Conservation (phyloP, 2,329 filamentous ascomycete genomes). For the Colletotrichum tofieldiae region DNA sequence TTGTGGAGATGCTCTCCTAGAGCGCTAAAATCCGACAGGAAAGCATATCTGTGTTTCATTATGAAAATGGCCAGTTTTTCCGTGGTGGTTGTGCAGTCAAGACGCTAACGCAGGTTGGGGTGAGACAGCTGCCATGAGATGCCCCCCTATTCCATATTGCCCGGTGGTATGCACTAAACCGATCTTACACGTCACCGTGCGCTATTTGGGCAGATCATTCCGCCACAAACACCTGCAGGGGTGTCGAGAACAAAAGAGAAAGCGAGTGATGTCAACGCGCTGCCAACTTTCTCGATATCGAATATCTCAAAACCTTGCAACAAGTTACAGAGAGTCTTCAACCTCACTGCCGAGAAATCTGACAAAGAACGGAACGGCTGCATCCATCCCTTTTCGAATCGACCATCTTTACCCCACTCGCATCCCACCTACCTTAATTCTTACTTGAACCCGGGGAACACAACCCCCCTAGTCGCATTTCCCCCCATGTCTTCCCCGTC, state of each 20-base stretch:
- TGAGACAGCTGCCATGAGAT: background rate
- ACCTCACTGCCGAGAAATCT: background rate
- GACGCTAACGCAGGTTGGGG: background rate
- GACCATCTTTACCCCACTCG: background rate
- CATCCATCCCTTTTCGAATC: background rate
- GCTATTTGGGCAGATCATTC: slow-evolving; percentile 13
- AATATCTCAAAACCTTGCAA: background rate
- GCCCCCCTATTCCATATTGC: background rate
- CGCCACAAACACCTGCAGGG: slow-evolving; percentile 13
- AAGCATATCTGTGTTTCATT: background rate
- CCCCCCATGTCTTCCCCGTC: slow-evolving; percentile 25
- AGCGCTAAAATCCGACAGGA: background rate
- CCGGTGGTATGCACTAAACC: background rate
- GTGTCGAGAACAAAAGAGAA: background rate
- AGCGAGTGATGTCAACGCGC: slow-evolving; percentile 35
- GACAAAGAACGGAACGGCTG: slow-evolving; percentile 2
- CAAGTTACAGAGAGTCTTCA: background rate
- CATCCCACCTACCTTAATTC: background rate
- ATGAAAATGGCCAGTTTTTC: too few species aligned
- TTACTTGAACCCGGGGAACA: background rate
- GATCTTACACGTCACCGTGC: slow-evolving; percentile 6
- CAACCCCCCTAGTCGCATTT: background rate
- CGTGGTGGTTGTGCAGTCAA: background rate
- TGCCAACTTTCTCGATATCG: slow-evolving; percentile 8
- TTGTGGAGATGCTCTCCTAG: too few species aligned